Percentiles rank a stretch among this genome's conserved stretches.
Evolutionary conservation across 1,284 basidiomycete genomes (phyloP).

Genomic region (Peniophora sp.): DNA sequence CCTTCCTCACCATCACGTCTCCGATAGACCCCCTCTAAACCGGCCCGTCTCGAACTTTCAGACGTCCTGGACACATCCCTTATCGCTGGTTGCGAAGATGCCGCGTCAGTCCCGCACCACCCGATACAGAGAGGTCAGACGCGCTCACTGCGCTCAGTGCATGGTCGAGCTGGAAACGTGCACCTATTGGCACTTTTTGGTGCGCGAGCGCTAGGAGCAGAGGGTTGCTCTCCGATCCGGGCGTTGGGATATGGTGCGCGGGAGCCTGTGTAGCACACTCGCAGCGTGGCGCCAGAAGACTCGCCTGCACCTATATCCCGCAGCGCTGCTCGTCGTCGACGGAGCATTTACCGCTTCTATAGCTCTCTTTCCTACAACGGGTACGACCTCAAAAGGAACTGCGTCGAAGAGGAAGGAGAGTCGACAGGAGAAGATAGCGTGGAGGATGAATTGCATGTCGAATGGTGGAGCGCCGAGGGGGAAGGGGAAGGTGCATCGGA

Average conservation of each 20-base stretch:
- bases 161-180: constrained; percentile 63
- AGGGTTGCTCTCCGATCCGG: constrained; percentile 24
- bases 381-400: constrained; percentile 37
- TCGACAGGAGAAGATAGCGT: constrained; percentile 26
- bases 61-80: constrained; percentile 74
- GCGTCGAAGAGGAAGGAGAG: constrained; percentile 54
- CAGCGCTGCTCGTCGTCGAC: background rate
- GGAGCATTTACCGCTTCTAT: constrained; percentile 36
- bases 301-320: constrained; percentile 26
- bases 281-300: too few relatives aligned
- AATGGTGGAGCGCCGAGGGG: constrained; percentile 27
- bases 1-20: constrained; percentile 13
- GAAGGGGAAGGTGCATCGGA: constrained; percentile 32
- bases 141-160: constrained; percentile 17
- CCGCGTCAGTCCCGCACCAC: constrained; percentile 32
- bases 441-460: constrained; percentile 38
- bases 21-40: constrained; percentile 28
- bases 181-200: constrained; percentile 68
- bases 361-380: constrained; percentile 42
- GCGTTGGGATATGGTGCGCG: constrained; percentile 21
- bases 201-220: constrained; percentile 41
- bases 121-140: constrained; percentile 13
- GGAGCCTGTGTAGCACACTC: constrained; percentile 41
- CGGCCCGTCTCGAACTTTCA: constrained; percentile 55
- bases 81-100: constrained; percentile 51